These are phyloP conservation scores for Inga laurina DNA, from an alignment of 306 rosid species.

Conservation along the genomic window DNA sequence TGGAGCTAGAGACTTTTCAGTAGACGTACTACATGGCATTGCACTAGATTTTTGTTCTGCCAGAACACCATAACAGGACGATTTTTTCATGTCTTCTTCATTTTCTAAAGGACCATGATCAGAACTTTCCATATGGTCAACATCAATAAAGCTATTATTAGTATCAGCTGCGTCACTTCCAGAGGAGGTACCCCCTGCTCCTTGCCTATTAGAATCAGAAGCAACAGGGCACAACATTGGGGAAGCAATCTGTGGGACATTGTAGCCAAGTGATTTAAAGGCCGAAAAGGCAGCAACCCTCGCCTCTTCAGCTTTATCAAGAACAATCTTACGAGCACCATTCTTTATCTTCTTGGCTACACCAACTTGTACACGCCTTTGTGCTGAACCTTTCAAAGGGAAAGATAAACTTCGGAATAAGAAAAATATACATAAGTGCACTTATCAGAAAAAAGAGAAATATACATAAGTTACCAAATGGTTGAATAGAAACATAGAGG, in stretches of 20 bases:
- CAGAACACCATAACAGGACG: constrained; percentile 33
- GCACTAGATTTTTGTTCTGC: constrained; percentile 45
- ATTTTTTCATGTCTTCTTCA: constrained; percentile 39
- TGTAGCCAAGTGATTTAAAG: constrained; percentile 82
- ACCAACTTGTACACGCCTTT: constrained; percentile 73
- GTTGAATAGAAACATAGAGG: neutral
- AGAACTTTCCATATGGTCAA: constrained; percentile 37
- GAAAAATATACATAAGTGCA: neutral
- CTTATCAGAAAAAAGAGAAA: neutral
- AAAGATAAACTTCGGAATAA: constrained; percentile 31
- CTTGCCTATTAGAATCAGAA: constrained; percentile 51
- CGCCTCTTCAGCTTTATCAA: constrained; percentile 98
- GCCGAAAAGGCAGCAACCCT: constrained; percentile 86
- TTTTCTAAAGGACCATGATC: constrained; percentile 39
- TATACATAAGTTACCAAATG: neutral
- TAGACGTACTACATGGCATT: constrained; percentile 35
- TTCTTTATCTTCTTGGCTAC: constrained; percentile 93
- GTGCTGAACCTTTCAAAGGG: constrained; percentile 65
- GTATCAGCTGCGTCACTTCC: constrained; percentile 56
- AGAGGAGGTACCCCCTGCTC: constrained; percentile 50
- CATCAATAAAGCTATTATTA: constrained; percentile 45
- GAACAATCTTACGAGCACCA: constrained; percentile 91
- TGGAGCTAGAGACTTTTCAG: constrained; percentile 42
- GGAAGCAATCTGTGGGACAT: constrained; percentile 72
- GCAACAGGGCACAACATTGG: constrained; percentile 44